Conservation (phyloP, 2,329 filamentous ascomycete genomes). For the Fusarium anthophilum region DNA sequence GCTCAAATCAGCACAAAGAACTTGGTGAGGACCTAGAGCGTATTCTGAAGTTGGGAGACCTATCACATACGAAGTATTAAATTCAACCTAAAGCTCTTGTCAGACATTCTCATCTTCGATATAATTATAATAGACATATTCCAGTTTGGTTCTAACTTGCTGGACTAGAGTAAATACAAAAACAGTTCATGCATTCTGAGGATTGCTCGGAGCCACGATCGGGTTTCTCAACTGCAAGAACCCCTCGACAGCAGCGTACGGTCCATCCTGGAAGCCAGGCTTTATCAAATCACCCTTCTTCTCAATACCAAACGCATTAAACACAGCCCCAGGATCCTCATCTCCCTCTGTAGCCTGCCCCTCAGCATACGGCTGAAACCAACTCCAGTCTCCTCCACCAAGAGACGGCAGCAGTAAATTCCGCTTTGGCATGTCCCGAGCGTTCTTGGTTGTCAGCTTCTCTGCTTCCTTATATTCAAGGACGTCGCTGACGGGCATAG, state of each 20-base stretch:
- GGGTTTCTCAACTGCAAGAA: conserved; percentile 13
- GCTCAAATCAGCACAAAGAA: background rate
- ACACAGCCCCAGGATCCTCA: background rate
- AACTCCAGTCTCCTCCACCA: conserved; percentile 43
- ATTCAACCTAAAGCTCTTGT: no score
- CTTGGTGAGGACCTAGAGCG: no score
- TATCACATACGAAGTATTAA: no score
- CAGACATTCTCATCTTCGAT: no score
- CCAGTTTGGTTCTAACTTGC: no score
- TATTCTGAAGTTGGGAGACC: no score
- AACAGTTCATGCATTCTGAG: background rate
- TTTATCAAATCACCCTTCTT: background rate
- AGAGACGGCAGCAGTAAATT: conserved; percentile 32
- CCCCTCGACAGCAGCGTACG: conserved; percentile 19
- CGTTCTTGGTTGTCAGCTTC: background rate
- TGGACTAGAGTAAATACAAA: background rate
- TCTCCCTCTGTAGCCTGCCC: background rate
- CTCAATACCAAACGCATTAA: background rate
- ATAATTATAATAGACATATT: no score
- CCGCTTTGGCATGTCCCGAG: background rate
- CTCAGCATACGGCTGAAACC: conserved; percentile 47
- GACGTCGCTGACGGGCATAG: conserved; percentile 37
- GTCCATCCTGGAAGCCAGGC: background rate
- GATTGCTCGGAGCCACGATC: background rate
- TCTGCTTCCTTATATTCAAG: background rate